phyloP scores from a whole-genome alignment of 2,329 filamentous ascomycete species.

The Colletotrichum abscissum region DNA sequence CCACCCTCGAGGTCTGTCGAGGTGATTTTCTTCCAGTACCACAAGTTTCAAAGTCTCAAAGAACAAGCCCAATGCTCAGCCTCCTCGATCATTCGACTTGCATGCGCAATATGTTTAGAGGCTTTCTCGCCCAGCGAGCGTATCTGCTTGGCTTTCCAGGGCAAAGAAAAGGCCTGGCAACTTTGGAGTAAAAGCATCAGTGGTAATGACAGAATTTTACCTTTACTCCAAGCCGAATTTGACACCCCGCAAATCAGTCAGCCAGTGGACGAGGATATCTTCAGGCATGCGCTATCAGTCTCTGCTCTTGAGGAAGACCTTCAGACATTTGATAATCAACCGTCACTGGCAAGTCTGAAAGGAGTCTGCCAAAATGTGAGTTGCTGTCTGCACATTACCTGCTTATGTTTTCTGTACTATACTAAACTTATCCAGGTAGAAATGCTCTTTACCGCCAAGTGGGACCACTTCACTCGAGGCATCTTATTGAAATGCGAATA shows the following conservation, averaged over 20 bases:
- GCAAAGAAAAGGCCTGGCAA: neutral
- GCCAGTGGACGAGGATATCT: neutral
- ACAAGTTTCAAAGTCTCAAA: neutral
- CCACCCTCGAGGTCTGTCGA: neutral
- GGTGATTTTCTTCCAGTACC: neutral
- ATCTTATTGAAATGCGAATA: constrained; percentile 17
- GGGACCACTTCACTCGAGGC: constrained; percentile 4
- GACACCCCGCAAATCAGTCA: neutral
- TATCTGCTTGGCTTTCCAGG: neutral
- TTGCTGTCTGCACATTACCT: neutral
- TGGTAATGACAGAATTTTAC: neutral
- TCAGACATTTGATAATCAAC: neutral
- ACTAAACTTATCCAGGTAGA: neutral
- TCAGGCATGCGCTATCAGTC: neutral
- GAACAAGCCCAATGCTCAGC: constrained; percentile 11
- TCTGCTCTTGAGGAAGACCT: neutral
- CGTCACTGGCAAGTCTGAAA: neutral
- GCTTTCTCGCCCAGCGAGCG: neutral
- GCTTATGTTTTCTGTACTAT: no score
- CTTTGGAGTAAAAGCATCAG: neutral
- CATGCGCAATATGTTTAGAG: constrained; percentile 7
- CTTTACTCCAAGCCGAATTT: neutral
- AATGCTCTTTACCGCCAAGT: constrained; percentile 8
- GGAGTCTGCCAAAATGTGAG: neutral
- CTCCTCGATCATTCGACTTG: constrained; percentile 12